Evolutionary conservation across 1,284 basidiomycete genomes (phyloP), one percentile per base, ranked within the genome.

Genomic region (Sanghuangporus weigelae): DNA sequence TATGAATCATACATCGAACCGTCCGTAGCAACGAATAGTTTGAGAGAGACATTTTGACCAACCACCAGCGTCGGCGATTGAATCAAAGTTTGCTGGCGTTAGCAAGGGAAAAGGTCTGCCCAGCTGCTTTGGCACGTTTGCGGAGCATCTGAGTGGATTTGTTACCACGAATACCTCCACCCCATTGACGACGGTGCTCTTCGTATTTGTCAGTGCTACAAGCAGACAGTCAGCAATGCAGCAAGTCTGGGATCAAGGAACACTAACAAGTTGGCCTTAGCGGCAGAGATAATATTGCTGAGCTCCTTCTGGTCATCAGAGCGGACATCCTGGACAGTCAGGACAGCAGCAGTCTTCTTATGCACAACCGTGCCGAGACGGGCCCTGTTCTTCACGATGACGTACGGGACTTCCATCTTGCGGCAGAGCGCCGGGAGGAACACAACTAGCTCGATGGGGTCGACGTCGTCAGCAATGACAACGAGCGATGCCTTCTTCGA

Each of bases 321-420:
- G 79, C 88, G 89, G 72, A 98, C 96, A 60, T 98, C 95, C 80
- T 96, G 92, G 69, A 99, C 79, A 58, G 92, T 90, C 65, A 95
- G 79, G 67, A 97, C 91, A 67, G 96, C 92, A 61, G 95, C 87
- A 64, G 95, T 98, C 89, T 98, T 98, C 88, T 98, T 97, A 87
- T 96, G 93, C 59, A 96, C 95, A 65, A 96, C 92, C 14, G 94
- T 94, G 71, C 96, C 96, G 71, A 98, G 91, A 76, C 96, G 93
- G 64, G 96, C 92, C 83, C 98, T 98, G 81, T 90, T 90, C 86
- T 98, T 97, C 73, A 98, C 95, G 72, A 99, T 98, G 69, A 96
- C 94, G 81, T 98, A 98, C 40, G 95, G 95, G 57, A 98, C 89
- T 76, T 95, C 96, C 95, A 98, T 97, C 89, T 98, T 98, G 78